phyloP scores from a whole-genome alignment of 192 early-diverging fungal genomes.

The Coemansia sp. region DNA sequence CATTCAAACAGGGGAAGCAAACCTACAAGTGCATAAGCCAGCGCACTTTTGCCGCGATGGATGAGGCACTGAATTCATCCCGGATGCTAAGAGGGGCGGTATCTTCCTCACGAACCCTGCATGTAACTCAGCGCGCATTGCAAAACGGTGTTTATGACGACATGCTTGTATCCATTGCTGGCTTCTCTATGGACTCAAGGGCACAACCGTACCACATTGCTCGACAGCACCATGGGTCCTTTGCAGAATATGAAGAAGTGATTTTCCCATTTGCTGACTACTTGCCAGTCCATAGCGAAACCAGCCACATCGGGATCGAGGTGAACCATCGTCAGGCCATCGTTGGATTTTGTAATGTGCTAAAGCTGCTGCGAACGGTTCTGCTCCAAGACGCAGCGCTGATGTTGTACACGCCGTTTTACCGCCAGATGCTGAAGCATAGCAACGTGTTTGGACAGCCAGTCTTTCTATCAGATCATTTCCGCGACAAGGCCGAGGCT shows the following conservation, averaged over 20 bases:
- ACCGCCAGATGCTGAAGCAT: constrained; percentile 34
- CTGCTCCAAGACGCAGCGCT: constrained; percentile 41
- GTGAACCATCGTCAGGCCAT: constrained; percentile 9
- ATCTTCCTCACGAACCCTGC: constrained; percentile 11
- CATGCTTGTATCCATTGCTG: constrained; percentile 26
- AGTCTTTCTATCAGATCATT: constrained; percentile 12
- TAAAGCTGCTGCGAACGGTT: constrained; percentile 28
- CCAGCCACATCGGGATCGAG: background rate
- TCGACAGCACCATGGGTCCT: constrained; percentile 6
- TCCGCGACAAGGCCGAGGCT: constrained; percentile 11
- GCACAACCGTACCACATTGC: constrained; percentile 5
- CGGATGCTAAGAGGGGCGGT: constrained; percentile 6
- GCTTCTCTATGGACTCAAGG: background rate
- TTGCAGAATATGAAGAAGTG: constrained; percentile 1
- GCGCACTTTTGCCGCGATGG: constrained; percentile 2
- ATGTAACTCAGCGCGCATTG: constrained; percentile 14
- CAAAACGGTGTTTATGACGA: constrained; percentile 14
- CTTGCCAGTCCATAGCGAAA: constrained; percentile 12
- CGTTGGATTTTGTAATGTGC: constrained; percentile 31
- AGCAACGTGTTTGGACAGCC: constrained; percentile 4
- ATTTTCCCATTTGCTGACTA: constrained; percentile 46
- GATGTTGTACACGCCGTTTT: constrained; percentile 33
- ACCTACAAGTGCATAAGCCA: constrained; percentile 23
- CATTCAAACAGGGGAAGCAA: constrained; percentile 1
- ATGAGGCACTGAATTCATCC: background rate